Base-by-base conservation (phyloP, 2,329 filamentous ascomycete species). In the Fusarium protoensiforme region DNA sequence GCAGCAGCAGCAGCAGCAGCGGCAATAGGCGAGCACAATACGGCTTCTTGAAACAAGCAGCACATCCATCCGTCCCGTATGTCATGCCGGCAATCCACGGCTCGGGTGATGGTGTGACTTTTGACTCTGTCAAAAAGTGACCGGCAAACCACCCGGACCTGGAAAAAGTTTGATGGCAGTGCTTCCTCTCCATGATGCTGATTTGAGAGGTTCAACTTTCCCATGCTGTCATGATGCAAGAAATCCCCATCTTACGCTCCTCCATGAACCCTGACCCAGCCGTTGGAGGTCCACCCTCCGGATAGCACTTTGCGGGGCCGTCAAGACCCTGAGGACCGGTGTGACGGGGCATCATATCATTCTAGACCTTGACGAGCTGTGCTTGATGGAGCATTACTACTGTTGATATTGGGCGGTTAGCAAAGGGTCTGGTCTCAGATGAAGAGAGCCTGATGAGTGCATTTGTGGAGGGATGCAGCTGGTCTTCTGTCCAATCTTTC, bases 261-360 rank as follows among this genome's bases (percentile, higher is more conserved):
- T 39, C 33, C 31, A 63, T 27, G 35, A 56, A 68, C 51, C 69
- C 57, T 72, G 33, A 61, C 61, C 54, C 61, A 63, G 71, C 53
- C 57, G 71, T 74, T 74, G 11, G 4, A 72, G 61, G 56, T 72
- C 71, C 73, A 65, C 46, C 43, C 56, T 41, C 65, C 64, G 71
- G 64, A 61, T 33, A 31, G n/a, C 41, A 61, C 38, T 59, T 62
- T 74, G 68, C 68, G 71, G 71, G 71, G 68, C 71, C 53, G 71
- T 61, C 24, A 74, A 43, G 71, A 72, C 64, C 67, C 67, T 63
- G 53, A 66, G 24, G 20, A 22, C 57, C 51, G 56, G 63, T 57
- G 31, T 60, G n/a, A 57, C 48, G 67, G 24, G 64, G 41, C 38
- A 38, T 58, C 71, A 65, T 27, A 53, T 62, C 67, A 65, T 71